Conservation (phyloP, 176 grass and related monocot species). For the Bromus sterilis region DNA sequence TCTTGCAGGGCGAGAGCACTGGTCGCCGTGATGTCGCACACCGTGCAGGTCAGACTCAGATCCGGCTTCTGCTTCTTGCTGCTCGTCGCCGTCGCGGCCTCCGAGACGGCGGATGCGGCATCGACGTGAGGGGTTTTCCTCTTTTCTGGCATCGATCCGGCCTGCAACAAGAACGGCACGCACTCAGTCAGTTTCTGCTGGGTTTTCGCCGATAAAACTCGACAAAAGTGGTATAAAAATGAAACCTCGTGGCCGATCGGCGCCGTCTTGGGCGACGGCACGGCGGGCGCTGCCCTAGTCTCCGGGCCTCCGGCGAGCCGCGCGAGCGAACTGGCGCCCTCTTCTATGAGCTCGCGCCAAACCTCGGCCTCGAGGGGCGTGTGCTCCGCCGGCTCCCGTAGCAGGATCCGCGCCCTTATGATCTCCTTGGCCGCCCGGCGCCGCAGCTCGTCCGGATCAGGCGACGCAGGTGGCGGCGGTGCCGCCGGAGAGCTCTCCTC, state of each 20-base stretch:
- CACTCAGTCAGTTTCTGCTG: too few species aligned
- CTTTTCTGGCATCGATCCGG: not conserved
- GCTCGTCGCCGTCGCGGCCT: not conserved
- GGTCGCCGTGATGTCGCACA: slow-evolving; percentile 17
- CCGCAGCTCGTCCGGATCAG: not conserved
- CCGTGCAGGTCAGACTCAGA: not conserved
- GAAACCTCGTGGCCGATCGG: not conserved
- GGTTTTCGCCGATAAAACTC: too few species aligned
- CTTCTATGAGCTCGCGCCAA: slow-evolving; percentile 10
- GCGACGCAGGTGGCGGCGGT: not conserved
- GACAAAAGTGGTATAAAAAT: too few species aligned
- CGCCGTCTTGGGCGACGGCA: not conserved
- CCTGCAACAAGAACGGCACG: too few species aligned
- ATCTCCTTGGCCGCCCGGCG: slow-evolving; percentile 9
- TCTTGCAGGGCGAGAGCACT: not conserved
- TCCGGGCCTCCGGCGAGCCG: not conserved
- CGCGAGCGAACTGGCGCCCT: not conserved
- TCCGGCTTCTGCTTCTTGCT: slow-evolving; percentile 5
- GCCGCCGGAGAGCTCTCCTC: not conserved
- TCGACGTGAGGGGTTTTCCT: not conserved
- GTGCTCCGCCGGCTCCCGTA: slow-evolving; percentile 8
- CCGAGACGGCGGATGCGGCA: not conserved
- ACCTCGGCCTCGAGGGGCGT: slow-evolving; percentile 28
- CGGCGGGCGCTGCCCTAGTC: not conserved
- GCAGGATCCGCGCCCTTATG: slow-evolving; percentile 28